These are phyloP conservation scores for Cyanophora paradoxa DNA, from an alignment of 78 protist species.

Conservation along the genomic window DNA sequence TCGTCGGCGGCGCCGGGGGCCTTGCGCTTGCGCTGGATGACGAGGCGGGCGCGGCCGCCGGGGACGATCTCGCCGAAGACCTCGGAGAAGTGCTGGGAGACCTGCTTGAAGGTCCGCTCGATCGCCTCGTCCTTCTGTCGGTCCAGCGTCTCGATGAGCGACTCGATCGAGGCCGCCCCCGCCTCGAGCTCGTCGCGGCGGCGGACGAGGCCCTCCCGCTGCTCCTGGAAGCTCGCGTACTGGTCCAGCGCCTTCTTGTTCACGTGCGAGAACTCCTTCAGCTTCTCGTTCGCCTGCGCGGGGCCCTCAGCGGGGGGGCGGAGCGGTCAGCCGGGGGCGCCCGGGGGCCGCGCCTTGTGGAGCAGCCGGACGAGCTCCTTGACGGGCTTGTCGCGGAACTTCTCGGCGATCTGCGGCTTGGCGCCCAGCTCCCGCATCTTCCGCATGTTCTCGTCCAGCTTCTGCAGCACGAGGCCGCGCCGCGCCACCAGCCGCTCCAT, in stretches of 20 bases:
- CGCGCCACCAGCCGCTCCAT: not conserved
- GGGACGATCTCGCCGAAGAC: constrained; percentile 82
- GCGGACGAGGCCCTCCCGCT: constrained; percentile 33
- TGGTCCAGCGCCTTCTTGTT: constrained; percentile 97
- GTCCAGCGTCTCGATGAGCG: constrained; percentile 72
- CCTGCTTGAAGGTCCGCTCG: constrained; percentile 77
- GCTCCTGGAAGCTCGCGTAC: constrained; percentile 51
- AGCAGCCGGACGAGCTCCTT: not conserved
- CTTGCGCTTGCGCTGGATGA: constrained; percentile 39
- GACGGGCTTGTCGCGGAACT: not conserved
- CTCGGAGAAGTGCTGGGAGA: constrained; percentile 60
- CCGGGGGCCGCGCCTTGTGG: no score
- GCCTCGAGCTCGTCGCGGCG: constrained; percentile 44
- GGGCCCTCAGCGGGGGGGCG: no score
- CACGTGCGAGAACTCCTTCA: constrained; percentile 66
- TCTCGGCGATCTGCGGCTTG: constrained; percentile 32
- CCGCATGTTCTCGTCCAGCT: constrained; percentile 9
- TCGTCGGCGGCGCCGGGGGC: constrained; percentile 2
- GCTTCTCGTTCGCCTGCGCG: constrained; percentile 20
- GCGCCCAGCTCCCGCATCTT: constrained; percentile 71
- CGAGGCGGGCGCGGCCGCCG: constrained; percentile 64
- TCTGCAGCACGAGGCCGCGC: not conserved
- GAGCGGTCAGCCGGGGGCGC: no score
- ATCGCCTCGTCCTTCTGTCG: constrained; percentile 88
- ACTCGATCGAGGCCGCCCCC: constrained; percentile 52